Percentiles rank a stretch among this genome's conserved stretches.
Evolutionary conservation across 1,284 basidiomycete species (phyloP).

Genomic region (Caloboletus inedulis): DNA sequence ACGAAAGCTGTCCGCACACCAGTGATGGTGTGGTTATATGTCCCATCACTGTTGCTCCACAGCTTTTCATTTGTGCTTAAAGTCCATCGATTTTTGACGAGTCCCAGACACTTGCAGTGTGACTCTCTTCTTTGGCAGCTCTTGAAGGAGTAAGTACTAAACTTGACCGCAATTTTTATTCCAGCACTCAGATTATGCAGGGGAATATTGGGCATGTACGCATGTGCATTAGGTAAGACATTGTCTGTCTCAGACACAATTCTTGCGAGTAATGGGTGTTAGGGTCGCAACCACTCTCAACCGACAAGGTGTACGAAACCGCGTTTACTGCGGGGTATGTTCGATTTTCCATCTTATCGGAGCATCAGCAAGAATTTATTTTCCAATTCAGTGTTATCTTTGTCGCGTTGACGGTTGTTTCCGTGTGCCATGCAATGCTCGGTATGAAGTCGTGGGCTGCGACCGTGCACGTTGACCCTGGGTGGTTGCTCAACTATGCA

Average conservation of each 20-base stretch:
- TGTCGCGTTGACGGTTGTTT: slow-evolving; percentile 66
- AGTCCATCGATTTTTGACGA: slow-evolving; percentile 24
- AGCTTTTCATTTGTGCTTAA: slow-evolving; percentile 21
- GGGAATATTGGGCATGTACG: slow-evolving; percentile 26
- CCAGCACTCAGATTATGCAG: slow-evolving; percentile 5
- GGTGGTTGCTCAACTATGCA: slow-evolving; percentile 39
- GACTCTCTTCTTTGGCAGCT: slow-evolving; percentile 18
- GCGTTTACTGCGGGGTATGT: slow-evolving; percentile 16
- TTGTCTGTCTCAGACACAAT: neutral
- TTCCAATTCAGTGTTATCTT: slow-evolving; percentile 61
- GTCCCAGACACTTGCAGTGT: slow-evolving; percentile 12
- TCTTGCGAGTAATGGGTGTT: neutral
- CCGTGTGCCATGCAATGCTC: slow-evolving; percentile 35
- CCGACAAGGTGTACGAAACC: slow-evolving; percentile 14
- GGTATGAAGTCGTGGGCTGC: slow-evolving; percentile 38
- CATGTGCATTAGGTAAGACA: slow-evolving; percentile 12
- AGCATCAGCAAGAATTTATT: no score
- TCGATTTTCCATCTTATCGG: no score
- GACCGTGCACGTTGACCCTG: slow-evolving; percentile 36
- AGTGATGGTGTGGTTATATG: slow-evolving; percentile 13
- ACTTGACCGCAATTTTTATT: neutral
- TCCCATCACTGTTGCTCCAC: slow-evolving; percentile 19
- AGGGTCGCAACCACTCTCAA: slow-evolving; percentile 9
- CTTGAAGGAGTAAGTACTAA: slow-evolving; percentile 18
- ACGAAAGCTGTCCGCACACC: neutral